phyloP scores from a whole-genome alignment of 352 stramenopile species.

The Globisporangium uncinulatum region DNA sequence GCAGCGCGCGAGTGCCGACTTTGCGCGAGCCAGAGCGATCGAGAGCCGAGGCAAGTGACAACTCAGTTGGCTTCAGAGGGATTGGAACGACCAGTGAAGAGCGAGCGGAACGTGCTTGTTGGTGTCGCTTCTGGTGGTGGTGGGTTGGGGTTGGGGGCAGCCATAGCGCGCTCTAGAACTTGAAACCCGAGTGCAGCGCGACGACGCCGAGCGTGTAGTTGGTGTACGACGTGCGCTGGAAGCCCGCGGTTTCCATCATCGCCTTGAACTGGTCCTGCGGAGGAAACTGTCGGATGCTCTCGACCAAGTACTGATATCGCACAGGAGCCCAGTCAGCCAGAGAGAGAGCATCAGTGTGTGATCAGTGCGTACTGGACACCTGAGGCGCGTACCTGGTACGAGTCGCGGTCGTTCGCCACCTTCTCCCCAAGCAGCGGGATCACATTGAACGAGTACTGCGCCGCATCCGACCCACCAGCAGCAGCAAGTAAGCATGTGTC shows the following conservation, averaged over 20 bases:
- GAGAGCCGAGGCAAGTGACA: not conserved
- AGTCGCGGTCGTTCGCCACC: slow-evolving; percentile 93
- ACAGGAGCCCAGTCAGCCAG: not conserved
- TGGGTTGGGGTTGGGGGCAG: not conserved
- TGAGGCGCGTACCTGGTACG: slow-evolving; percentile 88
- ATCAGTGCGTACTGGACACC: too few species aligned
- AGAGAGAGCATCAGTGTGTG: not conserved
- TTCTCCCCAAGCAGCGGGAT: slow-evolving; percentile 95
- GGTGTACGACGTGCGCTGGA: slow-evolving; percentile 90
- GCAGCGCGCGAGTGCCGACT: slow-evolving; percentile 29
- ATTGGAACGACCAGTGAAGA: too few species aligned
- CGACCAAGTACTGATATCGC: slow-evolving; percentile 92
- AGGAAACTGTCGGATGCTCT: slow-evolving; percentile 99
- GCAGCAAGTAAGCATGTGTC: not conserved
- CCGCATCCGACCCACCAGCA: not conserved
- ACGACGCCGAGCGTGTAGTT: slow-evolving; percentile 98
- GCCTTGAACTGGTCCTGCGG: slow-evolving; percentile 93
- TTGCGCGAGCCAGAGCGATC: slow-evolving; percentile 21
- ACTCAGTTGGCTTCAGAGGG: too few species aligned
- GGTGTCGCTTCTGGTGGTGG: not conserved
- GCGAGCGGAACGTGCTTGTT: not conserved
- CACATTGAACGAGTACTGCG: slow-evolving; percentile 97
- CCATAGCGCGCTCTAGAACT: slow-evolving; percentile 50
- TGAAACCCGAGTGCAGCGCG: slow-evolving; percentile 96
- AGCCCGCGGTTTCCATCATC: slow-evolving; percentile 94